Evolutionary conservation across 768 basidiomycete genomes (phyloP).

Genomic region (Hypsizygus marmoreus): DNA sequence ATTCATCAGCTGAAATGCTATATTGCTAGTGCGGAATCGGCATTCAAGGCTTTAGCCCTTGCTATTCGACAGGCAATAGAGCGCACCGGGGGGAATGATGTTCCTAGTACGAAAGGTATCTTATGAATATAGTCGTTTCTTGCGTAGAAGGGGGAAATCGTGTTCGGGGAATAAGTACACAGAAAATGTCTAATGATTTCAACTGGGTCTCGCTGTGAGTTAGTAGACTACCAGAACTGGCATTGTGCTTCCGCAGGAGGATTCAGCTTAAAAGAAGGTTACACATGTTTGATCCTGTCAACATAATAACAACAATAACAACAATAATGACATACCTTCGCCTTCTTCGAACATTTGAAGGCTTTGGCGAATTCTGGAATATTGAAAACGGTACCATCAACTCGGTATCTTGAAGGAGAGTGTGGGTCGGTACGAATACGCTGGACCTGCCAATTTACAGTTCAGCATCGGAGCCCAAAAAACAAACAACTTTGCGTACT

Average conservation of each 20-base stretch:
- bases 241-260: conserved; percentile 81
- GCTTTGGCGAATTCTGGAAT: conserved; percentile 87
- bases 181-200: conserved; percentile 9
- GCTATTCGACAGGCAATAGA: conserved; percentile 96
- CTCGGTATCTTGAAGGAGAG: conserved; percentile 77
- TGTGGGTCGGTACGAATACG: conserved; percentile 88
- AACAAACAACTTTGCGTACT: conserved; percentile 39
- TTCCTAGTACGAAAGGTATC: conserved; percentile 97
- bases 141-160: conserved; percentile 7
- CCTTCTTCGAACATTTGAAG: conserved; percentile 76
- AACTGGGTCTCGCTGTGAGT: conserved; percentile 7
- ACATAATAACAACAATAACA: too few species aligned
- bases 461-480: background rate
- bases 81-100: conserved; percentile 83
- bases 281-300: conserved; percentile 1
- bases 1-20: conserved; percentile 5
- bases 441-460: conserved; percentile 51
- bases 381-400: conserved; percentile 85
- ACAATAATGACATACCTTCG: conserved; percentile 77
- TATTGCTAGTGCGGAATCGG: conserved; percentile 87
- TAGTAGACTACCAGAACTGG: conserved; percentile 65
- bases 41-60: conserved; percentile 96
- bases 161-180: background rate
- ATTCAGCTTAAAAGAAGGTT: conserved; percentile 57
- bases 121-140: conserved; percentile 43